These are phyloP conservation scores for Uncinocarpus reesii DNA, from an alignment of 2,329 filamentous ascomycete species.

Conservation along the genomic window DNA sequence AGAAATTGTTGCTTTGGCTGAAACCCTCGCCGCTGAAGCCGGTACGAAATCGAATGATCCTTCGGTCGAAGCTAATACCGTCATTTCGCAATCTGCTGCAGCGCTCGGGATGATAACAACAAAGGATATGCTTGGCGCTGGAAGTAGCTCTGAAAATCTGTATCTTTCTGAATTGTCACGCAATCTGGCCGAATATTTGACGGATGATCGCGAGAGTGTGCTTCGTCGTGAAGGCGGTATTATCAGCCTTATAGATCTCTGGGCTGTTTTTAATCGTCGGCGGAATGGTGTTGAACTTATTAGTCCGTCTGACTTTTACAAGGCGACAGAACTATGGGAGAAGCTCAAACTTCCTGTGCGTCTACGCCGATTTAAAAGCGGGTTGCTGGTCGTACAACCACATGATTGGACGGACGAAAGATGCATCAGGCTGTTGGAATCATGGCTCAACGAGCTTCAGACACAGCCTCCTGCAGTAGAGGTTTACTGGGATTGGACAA, in stretches of 20 bases:
- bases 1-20: constrained; percentile 85
- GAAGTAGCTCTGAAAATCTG: constrained; percentile 62
- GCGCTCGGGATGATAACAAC: constrained; percentile 86
- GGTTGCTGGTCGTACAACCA: constrained; percentile 86
- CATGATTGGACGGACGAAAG: constrained; percentile 82
- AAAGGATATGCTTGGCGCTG: constrained; percentile 81
- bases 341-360: constrained; percentile 75
- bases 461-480: constrained; percentile 54
- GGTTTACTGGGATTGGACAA: constrained; percentile 62
- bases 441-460: constrained; percentile 68
- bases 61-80: constrained; percentile 58
- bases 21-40: constrained; percentile 66
- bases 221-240: constrained; percentile 74
- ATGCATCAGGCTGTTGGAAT: constrained; percentile 63
- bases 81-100: constrained; percentile 71
- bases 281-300: constrained; percentile 90
- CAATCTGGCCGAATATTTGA: constrained; percentile 78
- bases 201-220: constrained; percentile 70
- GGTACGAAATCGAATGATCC: constrained; percentile 46
- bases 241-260: constrained; percentile 79
- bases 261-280: constrained; percentile 89
- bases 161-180: constrained; percentile 81
- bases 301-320: constrained; percentile 82
- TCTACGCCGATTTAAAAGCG: constrained; percentile 79
- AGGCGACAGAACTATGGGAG: constrained; percentile 80